Evolutionary conservation across 129 eudicot genomes (phyloP).

Genomic region (Deinandra increscens): DNA sequence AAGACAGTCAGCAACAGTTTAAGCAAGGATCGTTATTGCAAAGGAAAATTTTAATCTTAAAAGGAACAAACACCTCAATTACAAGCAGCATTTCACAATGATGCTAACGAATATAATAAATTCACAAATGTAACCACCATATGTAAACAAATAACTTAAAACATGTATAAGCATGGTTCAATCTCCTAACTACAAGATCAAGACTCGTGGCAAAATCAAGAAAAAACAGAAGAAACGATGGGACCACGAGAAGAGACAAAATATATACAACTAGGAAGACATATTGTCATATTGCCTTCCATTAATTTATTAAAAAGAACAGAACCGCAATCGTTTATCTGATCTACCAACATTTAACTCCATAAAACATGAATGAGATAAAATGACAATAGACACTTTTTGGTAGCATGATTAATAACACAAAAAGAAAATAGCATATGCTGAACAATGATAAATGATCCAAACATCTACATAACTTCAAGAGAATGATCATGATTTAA

Average conservation of each 20-base stretch:
- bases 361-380: too few relatives aligned
- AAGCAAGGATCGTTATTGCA: not conserved
- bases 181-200: not conserved
- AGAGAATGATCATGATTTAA: not conserved
- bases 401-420: too few relatives aligned
- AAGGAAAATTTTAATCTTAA: not conserved
- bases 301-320: too few relatives aligned
- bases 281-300: too few relatives aligned
- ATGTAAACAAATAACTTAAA: not conserved
- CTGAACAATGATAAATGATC: not conserved
- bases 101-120: not conserved
- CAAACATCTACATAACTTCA: not conserved
- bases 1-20: slow-evolving; percentile 12
- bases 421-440: not conserved
- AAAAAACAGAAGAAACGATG: not conserved
- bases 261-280: too few relatives aligned
- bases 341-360: too few relatives aligned
- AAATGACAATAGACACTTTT: too few relatives aligned
- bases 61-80: not conserved
- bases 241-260: too few relatives aligned
- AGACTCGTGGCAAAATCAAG: not conserved
- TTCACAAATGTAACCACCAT: not conserved
- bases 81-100: not conserved
- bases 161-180: not conserved
- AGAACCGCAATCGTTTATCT: too few relatives aligned